Base-by-base conservation (phyloP, 768 basidiomycete species). In the Naganishia onofrii region DNA sequence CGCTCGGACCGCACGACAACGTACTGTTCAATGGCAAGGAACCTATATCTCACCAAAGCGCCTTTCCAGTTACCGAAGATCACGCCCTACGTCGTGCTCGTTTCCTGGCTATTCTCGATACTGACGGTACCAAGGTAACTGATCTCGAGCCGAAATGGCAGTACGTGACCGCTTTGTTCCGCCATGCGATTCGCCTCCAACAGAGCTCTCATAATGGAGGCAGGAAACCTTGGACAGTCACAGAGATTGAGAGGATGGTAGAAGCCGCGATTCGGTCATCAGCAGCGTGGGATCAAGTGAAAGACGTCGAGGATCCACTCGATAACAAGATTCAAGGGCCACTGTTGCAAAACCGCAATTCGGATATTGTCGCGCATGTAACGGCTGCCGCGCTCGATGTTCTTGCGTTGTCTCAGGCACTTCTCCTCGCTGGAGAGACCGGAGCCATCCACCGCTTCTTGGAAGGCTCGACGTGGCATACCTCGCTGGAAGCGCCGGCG, bases 381-480 rank as follows among this genome's bases (percentile, higher is more conserved):
- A 71, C 67, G 21, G 73, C 74, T 5, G 70, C 69, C 0, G 73
- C 71, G 67, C 65, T 74, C 1, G 79, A 79, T 48, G 44, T 68
- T 0, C 64, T 71, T 10, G 65, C 72, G 10, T 72, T 80, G 12
- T 76, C 79, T n/a, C 76, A 79, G 63, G 69, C 78, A 2, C 68
- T 80, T 12, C 71, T 78, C 8, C 67, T 80, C 12, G 21, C n/a
- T 19, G 53, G 48, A 19, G 31, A 17, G 19, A 10, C 2, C 36
- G 17, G 51, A 55, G 48, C 48, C 12, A 32, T 64, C 10, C 67
- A 69, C 26, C 67, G 44, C n/a, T 72, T 66, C 68, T 31, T 72
- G 23, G 68, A 72, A 36, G 71, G 71, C 19, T 48, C 55, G 0
- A 51, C 52, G 29, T 66, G 68, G 67, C 71, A 72, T 38, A 44